Evolutionary conservation across 495 filamentous ascomycete genomes (phyloP).

Genomic region (Podospora anserina): DNA sequence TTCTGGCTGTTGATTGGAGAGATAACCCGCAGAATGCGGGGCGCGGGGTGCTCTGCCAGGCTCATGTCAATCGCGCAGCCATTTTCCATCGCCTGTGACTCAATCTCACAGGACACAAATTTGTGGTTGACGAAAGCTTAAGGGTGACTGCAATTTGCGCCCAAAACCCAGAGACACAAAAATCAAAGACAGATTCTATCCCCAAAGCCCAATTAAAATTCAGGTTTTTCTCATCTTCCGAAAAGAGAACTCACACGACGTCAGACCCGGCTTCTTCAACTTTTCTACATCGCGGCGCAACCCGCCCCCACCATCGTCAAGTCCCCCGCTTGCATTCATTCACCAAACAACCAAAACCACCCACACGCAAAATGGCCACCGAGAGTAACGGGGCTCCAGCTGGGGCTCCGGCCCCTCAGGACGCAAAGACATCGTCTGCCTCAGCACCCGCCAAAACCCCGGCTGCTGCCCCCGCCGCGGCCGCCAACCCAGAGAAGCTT

Average conservation of each 20-base stretch:
- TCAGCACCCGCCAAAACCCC: constrained; percentile 6
- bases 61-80: background rate
- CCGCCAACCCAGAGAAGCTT: constrained; percentile 40
- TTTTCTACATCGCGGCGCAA: background rate
- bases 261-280: background rate
- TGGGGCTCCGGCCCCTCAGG: constrained; percentile 15
- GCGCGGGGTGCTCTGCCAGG: constrained; percentile 10
- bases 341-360: background rate
- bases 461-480: constrained; percentile 9
- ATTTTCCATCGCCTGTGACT: constrained; percentile 4
- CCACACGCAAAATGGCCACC: constrained; percentile 23
- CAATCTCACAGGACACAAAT: constrained; percentile 5
- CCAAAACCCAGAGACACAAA: background rate
- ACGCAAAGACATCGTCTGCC: constrained; percentile 2
- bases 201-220: background rate
- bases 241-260: no score
- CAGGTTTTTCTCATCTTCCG: background rate
- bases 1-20: constrained; percentile 11
- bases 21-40: constrained; percentile 6
- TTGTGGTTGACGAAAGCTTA: background rate
- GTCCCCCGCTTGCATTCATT: background rate
- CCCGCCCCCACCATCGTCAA: constrained; percentile 1
- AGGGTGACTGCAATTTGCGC: background rate
- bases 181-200: background rate
- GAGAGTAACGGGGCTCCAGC: constrained; percentile 24